Evolutionary conservation across 1,284 basidiomycete genomes (phyloP), one percentile per base, ranked within the genome.

Genomic region (Cryptococcus sp.): DNA sequence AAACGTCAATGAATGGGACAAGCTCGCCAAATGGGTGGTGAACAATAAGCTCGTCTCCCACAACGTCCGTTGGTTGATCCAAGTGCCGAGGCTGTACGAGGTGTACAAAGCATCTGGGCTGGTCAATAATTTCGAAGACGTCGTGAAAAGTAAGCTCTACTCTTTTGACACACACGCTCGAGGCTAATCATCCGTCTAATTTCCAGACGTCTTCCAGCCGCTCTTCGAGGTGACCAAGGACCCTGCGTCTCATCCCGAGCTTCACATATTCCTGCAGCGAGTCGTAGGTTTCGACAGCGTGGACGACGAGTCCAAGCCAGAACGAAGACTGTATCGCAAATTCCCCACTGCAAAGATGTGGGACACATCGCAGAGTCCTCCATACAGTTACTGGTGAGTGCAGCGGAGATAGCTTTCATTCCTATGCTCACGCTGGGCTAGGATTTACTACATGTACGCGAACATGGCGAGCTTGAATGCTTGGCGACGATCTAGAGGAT

Each of bases 61-160:
- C 76, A 99, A 99, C 72, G 92, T 99, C 38, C 86, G 96, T 52
- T 99, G 96, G 96, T 85, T 99, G 52, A 90, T 99, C 68, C 96
- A 99, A 78, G 84, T 99, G 15, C 96, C 96, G 3, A 87, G 96
- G 2, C 78, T 99, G 61, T 99, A 99, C 80, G 90, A 96, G 68
- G 87, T 99, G 20, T 99, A 96, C 84, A 98, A 96, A 75, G 86
- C 87, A 48, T 91, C 87, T 64, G 92, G 91, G 0, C 86, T 88
- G 0, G 84, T 99, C 41, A 73, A 86, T 35, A 94, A 88, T 19
- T 99, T 97, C 67, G 90, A 95, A 72, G 91, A 98, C 69, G 85
- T 99, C 58, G 86, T 99, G 40, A 81, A 80, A 45, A 96, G 93
- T 95, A 64, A 66, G 91, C 83, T 47, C 25, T 17, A 20, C 0